Conservation (phyloP, 345 rosid species). For the Hibiscus tridactylites region DNA sequence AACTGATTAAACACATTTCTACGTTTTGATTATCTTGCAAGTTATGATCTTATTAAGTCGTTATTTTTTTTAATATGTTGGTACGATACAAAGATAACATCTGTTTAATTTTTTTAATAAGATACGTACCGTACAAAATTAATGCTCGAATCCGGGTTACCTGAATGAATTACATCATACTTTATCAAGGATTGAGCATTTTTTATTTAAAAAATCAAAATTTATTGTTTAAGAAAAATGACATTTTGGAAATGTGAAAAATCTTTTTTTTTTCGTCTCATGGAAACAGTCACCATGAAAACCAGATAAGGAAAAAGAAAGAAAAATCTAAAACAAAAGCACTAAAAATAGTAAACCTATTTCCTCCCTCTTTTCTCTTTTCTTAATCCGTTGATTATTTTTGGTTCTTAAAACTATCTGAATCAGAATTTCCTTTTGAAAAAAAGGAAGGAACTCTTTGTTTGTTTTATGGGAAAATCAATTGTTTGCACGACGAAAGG, state of each 20-base stretch:
- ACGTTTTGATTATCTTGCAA: too few species aligned
- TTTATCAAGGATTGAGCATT: too few species aligned
- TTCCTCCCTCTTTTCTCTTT: not conserved
- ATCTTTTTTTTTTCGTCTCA: not conserved
- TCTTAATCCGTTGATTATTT: not conserved
- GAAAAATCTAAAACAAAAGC: not conserved
- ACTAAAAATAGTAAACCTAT: not conserved
- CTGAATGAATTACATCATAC: too few species aligned
- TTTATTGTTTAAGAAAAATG: not conserved
- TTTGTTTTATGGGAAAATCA: conserved; percentile 47
- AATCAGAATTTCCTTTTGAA: not conserved
- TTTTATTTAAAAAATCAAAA: too few species aligned
- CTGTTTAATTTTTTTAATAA: too few species aligned
- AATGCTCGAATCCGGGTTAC: too few species aligned
- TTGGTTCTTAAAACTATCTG: not conserved
- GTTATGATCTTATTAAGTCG: too few species aligned
- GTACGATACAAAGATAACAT: too few species aligned
- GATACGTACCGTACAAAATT: too few species aligned
- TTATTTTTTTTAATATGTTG: too few species aligned
- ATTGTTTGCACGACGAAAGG: conserved; percentile 20
- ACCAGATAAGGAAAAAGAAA: not conserved
- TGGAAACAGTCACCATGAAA: not conserved
- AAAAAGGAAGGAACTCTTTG: not conserved
- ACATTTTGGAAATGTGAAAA: not conserved
- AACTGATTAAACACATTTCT: too few species aligned